A percentile compares a stretch with the other conserved stretches of the same genome.
phyloP scores from a whole-genome alignment of 2,329 filamentous ascomycete genomes.

The Fusarium sarcochroum region DNA sequence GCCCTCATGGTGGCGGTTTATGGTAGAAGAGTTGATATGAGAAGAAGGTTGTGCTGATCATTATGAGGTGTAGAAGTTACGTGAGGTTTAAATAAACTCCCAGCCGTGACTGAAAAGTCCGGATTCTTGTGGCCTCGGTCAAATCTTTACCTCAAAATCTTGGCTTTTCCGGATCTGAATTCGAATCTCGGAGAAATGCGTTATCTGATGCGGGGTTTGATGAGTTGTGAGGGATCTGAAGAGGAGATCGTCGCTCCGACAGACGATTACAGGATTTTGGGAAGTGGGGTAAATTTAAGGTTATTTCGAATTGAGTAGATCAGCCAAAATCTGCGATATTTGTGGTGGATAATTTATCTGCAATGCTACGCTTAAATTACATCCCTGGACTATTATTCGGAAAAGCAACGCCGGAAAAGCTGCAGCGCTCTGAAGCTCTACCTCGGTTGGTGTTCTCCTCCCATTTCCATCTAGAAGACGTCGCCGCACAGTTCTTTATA shows the following conservation, averaged over 20 bases:
- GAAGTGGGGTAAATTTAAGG: constrained; percentile 18
- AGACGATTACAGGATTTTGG: not conserved
- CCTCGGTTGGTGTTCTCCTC: not conserved
- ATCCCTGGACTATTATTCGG: not conserved
- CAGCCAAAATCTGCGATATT: not conserved
- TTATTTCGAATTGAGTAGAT: not conserved
- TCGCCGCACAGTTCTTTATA: no score
- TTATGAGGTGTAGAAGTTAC: not conserved
- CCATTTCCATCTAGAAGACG: no score
- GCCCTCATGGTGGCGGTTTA: constrained; percentile 7
- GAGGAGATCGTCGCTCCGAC: not conserved
- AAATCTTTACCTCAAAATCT: not conserved
- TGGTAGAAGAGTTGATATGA: not conserved
- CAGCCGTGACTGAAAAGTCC: not conserved
- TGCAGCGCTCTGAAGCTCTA: not conserved
- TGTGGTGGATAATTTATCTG: constrained; percentile 15
- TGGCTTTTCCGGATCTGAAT: not conserved
- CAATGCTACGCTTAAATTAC: not conserved
- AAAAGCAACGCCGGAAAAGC: constrained; percentile 11
- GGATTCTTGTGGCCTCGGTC: not conserved
- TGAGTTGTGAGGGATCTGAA: not conserved
- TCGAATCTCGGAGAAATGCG: not conserved
- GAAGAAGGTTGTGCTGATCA: not conserved
- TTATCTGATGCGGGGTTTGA: not conserved
- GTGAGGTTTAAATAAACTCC: not conserved